Evolutionary conservation across 2,329 filamentous ascomycete genomes (phyloP).

Genomic region (Colletotrichum echinochloae): DNA sequence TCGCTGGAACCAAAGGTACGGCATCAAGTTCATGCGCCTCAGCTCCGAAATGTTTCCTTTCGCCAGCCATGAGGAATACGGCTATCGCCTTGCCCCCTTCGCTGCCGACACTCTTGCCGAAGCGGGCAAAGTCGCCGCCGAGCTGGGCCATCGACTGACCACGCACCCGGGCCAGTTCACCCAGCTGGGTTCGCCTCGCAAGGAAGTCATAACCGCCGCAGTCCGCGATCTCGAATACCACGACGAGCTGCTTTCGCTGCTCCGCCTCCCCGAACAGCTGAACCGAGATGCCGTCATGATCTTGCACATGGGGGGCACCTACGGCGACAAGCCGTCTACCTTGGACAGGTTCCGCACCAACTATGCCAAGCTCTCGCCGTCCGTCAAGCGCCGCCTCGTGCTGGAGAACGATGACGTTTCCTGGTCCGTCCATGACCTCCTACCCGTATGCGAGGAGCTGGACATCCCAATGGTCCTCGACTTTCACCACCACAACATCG

Average conservation of each 20-base stretch:
- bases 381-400: conserved; percentile 84
- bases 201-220: conserved; percentile 80
- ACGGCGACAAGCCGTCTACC: conserved; percentile 86
- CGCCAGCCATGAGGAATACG: conserved; percentile 87
- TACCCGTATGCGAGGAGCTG: conserved; percentile 92
- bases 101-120: conserved; percentile 82
- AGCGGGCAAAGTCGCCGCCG: conserved; percentile 79
- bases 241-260: conserved; percentile 82
- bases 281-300: conserved; percentile 94
- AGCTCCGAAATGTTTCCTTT: conserved; percentile 98
- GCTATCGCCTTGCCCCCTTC: conserved; percentile 87
- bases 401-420: conserved; percentile 95
- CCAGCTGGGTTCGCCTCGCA: conserved; percentile 85
- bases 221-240: conserved; percentile 90
- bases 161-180: conserved; percentile 95
- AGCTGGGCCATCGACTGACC: conserved; percentile 86
- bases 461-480: conserved; percentile 93
- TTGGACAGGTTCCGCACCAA: conserved; percentile 82
- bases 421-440: conserved; percentile 91
- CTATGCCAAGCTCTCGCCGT: conserved; percentile 73
- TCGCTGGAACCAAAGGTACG: conserved; percentile 90
- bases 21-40: conserved; percentile 91
- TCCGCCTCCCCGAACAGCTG: conserved; percentile 81
- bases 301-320: conserved; percentile 90
- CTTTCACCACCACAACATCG: conserved; percentile 95